Base-by-base conservation (phyloP, 2,329 filamentous ascomycete genomes). In the Lecanicillium sp. region DNA sequence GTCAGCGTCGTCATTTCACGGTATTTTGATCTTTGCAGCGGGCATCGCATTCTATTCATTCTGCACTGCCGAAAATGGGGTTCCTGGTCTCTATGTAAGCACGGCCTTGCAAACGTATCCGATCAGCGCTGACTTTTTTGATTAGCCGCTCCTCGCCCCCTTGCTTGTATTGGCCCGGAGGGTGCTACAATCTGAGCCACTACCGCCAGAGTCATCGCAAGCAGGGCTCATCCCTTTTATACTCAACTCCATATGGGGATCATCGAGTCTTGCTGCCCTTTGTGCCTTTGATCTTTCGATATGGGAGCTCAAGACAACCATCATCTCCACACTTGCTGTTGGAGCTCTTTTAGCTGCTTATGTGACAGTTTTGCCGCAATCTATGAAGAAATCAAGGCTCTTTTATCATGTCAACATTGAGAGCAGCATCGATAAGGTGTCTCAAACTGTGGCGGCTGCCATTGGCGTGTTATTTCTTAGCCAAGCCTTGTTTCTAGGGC, bases 321-420 rank as follows among this genome's bases (percentile, higher is more conserved):
- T 45, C 0, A 17, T 58, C 4, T 60, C 59, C 0, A 29, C 44
- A 2, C 41, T 62, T 22, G 52, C 60, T 1, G 43, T 57, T 1
- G 35, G 33, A 12, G 51, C 47, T 7, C 42, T 63, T 9, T 44
- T 63, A 0, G n/a, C 50, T 2, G 42, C 52, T 5, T 67, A 59
- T 33, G 39, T 48, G 9, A 40, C 49, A 6, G 41, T 63, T 8
- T 28, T 18, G 2, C 28, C 46, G 0, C 38, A 36, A 7, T 14
- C 32, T 9, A 40, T 28, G 28, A 16, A 39, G 2, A 35, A n/a
- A 2, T 8, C 6, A 2, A 13, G 12, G 0, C 2, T 39, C 6
- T 5, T 47, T 2, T 15, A 47, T 3, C 34, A 35, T 4, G n/a
- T 50, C 4, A 44, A 52, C 51, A 45, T 68, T 31, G 38, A 55